phyloP scores from a whole-genome alignment of 345 rosid species.

The Eucalyptus shirleyi region DNA sequence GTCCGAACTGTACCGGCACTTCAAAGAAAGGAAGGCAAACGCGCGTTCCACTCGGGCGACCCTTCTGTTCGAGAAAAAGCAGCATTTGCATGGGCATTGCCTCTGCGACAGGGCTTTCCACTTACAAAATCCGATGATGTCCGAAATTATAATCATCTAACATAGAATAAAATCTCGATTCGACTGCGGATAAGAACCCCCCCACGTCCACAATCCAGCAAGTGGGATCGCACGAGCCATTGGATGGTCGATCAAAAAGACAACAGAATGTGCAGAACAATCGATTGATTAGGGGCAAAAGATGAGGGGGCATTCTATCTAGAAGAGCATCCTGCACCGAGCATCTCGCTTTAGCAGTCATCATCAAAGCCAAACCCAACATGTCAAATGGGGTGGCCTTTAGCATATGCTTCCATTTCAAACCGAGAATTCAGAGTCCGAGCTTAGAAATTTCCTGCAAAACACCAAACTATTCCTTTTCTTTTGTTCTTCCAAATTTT shows the following conservation, averaged over 20 bases:
- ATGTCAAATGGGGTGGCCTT: background rate
- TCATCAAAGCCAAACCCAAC: background rate
- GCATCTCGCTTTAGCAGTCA: background rate
- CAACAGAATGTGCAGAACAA: background rate
- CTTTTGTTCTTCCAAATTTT: background rate
- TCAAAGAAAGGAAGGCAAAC: background rate
- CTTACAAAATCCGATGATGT: background rate
- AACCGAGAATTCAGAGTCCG: background rate
- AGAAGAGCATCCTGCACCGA: background rate
- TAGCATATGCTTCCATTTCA: background rate
- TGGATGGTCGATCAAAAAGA: background rate
- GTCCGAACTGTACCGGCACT: background rate
- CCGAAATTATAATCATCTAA: background rate
- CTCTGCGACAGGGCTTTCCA: background rate
- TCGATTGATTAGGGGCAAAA: background rate
- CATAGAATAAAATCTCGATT: background rate
- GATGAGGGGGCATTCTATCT: background rate
- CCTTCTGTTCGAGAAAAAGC: background rate
- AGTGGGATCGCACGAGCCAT: background rate
- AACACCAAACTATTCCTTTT: background rate
- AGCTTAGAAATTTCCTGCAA: background rate
- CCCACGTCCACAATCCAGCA: background rate
- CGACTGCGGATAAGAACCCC: background rate
- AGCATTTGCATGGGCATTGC: background rate
- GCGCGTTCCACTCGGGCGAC: background rate